Percentiles rank a stretch among this genome's conserved stretches.
Conservation (phyloP, 139 green algal genomes). For the Coccomyxa sp. region DNA sequence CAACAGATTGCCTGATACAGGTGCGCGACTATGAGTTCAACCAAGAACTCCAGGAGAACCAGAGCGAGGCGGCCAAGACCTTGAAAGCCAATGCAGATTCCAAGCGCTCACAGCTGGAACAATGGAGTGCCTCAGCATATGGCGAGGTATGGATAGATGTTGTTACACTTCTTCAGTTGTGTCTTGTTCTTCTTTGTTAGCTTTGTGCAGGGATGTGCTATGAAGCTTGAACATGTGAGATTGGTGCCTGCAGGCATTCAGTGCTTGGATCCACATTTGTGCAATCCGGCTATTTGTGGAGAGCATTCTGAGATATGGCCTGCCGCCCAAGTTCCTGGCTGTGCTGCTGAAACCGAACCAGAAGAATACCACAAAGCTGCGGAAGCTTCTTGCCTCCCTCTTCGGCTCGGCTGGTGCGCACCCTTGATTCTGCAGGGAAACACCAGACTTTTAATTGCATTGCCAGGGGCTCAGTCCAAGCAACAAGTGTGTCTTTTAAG, state of each 20-base stretch:
- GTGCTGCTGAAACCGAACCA: constrained; percentile 69
- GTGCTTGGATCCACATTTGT: constrained; percentile 85
- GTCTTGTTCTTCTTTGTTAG: too few species aligned
- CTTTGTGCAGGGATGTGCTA: not conserved
- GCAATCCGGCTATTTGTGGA: constrained; percentile 94
- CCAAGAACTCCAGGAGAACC: constrained; percentile 15
- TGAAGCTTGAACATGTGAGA: not conserved
- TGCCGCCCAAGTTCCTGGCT: constrained; percentile 82
- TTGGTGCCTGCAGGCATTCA: constrained; percentile 64
- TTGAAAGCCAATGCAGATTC: constrained; percentile 60
- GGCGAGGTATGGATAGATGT: constrained; percentile 52
- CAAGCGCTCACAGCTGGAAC: constrained; percentile 63
- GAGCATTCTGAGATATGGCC: constrained; percentile 94
- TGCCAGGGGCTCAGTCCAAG: not conserved
- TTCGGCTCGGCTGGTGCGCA: constrained; percentile 33
- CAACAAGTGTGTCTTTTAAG: not conserved
- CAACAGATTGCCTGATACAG: constrained; percentile 20
- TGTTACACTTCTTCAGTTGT: not conserved
- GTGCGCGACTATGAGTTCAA: constrained; percentile 59
- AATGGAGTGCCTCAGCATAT: constrained; percentile 89
- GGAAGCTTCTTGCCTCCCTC: constrained; percentile 47
- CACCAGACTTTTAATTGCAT: not conserved
- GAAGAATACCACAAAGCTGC: constrained; percentile 58
- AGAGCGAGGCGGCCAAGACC: constrained; percentile 29
- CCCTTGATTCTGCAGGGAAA: not conserved